These are phyloP conservation scores for Talaromyces stipitatus DNA, from an alignment of 495 filamentous ascomycete species.

Conservation along the genomic window DNA sequence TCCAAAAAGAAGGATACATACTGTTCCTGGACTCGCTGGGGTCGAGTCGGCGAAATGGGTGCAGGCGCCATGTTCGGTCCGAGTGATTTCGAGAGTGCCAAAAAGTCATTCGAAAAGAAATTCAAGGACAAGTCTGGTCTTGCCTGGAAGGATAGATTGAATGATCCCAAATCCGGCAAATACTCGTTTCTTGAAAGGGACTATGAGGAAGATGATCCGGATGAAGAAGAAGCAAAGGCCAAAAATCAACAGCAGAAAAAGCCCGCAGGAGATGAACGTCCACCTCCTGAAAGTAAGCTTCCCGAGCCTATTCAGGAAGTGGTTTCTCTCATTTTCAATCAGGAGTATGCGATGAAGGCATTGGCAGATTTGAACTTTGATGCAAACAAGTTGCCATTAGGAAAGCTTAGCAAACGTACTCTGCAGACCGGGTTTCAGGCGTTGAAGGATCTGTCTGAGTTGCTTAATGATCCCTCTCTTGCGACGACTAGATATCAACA, in stretches of 20 bases:
- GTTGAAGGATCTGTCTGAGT: slow-evolving; percentile 63
- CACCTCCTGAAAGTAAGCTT: slow-evolving; percentile 45
- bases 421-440: slow-evolving; percentile 62
- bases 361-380: slow-evolving; percentile 71
- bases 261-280: slow-evolving; percentile 16
- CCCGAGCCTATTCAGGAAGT: slow-evolving; percentile 51
- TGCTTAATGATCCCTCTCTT: slow-evolving; percentile 44
- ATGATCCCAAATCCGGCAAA: slow-evolving; percentile 53
- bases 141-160: slow-evolving; percentile 54
- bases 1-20: slow-evolving; percentile 20
- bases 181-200: slow-evolving; percentile 70
- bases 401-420: slow-evolving; percentile 72
- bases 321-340: slow-evolving; percentile 78
- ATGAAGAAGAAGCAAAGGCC: slow-evolving; percentile 35
- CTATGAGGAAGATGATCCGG: slow-evolving; percentile 59
- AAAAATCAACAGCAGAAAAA: slow-evolving; percentile 15
- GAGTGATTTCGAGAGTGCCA: slow-evolving; percentile 36
- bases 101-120: slow-evolving; percentile 55
- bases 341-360: slow-evolving; percentile 52
- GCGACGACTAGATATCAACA: slow-evolving; percentile 39
- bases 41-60: slow-evolving; percentile 68
- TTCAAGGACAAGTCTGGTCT: slow-evolving; percentile 75
- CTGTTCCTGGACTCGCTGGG: slow-evolving; percentile 65
- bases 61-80: slow-evolving; percentile 42
- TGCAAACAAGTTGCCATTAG: slow-evolving; percentile 68